A percentile compares a stretch with the other conserved stretches of the same genome.
These are phyloP conservation scores for Blastobotrys terrestris DNA, from an alignment of 805 yeast species.

Conservation along the genomic window DNA sequence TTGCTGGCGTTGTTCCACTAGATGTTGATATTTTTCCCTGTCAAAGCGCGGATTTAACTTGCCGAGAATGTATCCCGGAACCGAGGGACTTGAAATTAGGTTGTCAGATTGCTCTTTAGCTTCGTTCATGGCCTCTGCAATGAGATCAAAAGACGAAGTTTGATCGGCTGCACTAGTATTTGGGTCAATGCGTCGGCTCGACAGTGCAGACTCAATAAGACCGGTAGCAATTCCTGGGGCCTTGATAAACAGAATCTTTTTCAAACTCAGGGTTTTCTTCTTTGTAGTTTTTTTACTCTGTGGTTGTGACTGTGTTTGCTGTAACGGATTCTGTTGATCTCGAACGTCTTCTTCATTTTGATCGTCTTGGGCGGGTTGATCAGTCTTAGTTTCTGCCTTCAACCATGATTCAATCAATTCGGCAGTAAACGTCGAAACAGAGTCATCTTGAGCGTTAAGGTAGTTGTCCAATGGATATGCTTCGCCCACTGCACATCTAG, in stretches of 20 bases:
- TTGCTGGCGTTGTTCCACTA: background rate
- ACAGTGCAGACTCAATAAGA: conserved; percentile 55
- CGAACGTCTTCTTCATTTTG: conserved; percentile 2
- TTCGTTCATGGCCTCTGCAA: conserved; percentile 40
- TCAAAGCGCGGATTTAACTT: conserved; percentile 49
- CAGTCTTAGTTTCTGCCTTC: background rate
- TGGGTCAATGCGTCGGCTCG: conserved; percentile 42
- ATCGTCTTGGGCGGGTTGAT: conserved; percentile 4
- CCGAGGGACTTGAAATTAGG: conserved; percentile 32
- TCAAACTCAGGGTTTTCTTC: conserved; percentile 41
- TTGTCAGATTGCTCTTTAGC: conserved; percentile 41
- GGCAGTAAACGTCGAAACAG: background rate
- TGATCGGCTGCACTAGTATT: conserved; percentile 28
- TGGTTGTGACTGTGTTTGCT: background rate
- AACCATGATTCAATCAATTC: conserved; percentile 12
- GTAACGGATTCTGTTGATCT: conserved; percentile 1
- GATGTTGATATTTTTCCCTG: conserved; percentile 23
- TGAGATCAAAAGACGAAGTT: conserved; percentile 23
- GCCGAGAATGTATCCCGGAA: conserved; percentile 57
- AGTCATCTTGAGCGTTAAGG: conserved; percentile 6
- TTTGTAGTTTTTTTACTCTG: conserved; percentile 3
- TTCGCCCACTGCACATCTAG: conserved; percentile 68
- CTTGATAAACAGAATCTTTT: conserved; percentile 60
- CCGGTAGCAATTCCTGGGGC: conserved; percentile 76
- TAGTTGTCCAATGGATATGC: conserved; percentile 37